Conservation (phyloP, 768 basidiomycete species). For the Lactarius tabidus region DNA sequence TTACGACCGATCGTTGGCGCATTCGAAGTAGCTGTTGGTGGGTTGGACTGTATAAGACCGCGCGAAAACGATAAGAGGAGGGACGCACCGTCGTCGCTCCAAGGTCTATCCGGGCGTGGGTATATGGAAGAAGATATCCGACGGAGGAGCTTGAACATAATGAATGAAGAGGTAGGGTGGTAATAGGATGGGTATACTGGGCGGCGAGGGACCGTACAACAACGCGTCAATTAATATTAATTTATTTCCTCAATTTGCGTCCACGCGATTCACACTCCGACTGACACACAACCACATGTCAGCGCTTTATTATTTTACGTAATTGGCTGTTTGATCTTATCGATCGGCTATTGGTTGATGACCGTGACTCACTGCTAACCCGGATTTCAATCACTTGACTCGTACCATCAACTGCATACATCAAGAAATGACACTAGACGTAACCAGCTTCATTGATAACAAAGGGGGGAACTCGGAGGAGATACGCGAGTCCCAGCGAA, state of each 20-base stretch:
- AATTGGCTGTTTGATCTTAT: conserved; percentile 12
- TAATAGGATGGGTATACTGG: conserved; percentile 6
- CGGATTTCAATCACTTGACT: background rate
- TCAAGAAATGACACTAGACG: conserved; percentile 70
- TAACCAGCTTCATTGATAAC: conserved; percentile 73
- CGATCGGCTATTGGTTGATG: background rate
- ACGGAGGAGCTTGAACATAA: conserved; percentile 68
- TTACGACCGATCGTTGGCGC: conserved; percentile 67
- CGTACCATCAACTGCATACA: conserved; percentile 1
- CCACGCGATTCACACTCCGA: conserved; percentile 22
- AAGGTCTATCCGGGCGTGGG: conserved; percentile 67
- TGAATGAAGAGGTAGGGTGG: background rate
- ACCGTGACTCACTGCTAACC: conserved; percentile 3
- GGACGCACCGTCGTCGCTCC: conserved; percentile 62
- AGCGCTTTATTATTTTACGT: background rate
- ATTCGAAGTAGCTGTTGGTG: conserved; percentile 60
- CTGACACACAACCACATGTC: background rate
- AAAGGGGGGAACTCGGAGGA: conserved; percentile 91
- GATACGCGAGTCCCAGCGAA: conserved; percentile 89
- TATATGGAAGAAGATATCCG: conserved; percentile 68
- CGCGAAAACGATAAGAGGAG: conserved; percentile 4
- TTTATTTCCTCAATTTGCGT: conserved; percentile 4
- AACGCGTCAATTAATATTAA: conserved; percentile 2
- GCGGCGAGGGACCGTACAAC: background rate
- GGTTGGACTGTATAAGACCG: conserved; percentile 11